Evolutionary conservation across 2,329 filamentous ascomycete species (phyloP).

Genomic region (Diatrype stigma): DNA sequence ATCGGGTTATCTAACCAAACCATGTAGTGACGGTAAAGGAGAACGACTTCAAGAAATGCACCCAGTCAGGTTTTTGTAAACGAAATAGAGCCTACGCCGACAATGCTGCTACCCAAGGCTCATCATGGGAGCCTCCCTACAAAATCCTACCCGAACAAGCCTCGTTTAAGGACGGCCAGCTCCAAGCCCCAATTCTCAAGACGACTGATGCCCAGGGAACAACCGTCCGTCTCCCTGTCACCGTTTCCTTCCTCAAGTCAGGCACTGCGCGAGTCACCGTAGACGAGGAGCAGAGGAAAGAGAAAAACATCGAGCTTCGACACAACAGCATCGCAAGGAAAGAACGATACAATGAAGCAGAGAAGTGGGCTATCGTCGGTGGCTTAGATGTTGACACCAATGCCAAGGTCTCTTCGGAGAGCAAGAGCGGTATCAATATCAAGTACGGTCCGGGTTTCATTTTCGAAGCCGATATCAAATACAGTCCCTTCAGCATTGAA

Average conservation of each 20-base stretch:
- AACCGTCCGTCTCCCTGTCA: slow-evolving; percentile 75
- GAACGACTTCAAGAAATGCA: slow-evolving; percentile 94
- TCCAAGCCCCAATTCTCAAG: slow-evolving; percentile 81
- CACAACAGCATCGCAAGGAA: slow-evolving; percentile 82
- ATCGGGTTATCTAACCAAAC: slow-evolving; percentile 4
- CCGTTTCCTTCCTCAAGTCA: slow-evolving; percentile 82
- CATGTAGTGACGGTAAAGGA: slow-evolving; percentile 77
- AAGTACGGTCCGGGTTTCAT: slow-evolving; percentile 72
- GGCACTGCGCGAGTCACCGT: slow-evolving; percentile 82
- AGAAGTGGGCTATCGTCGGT: slow-evolving; percentile 81
- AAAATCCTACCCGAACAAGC: slow-evolving; percentile 67
- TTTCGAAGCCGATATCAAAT: slow-evolving; percentile 79
- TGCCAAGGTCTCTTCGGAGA: slow-evolving; percentile 63
- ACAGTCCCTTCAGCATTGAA: slow-evolving; percentile 78
- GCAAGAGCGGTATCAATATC: slow-evolving; percentile 66
- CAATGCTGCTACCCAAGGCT: slow-evolving; percentile 58
- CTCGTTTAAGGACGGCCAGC: slow-evolving; percentile 71
- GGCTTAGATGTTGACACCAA: slow-evolving; percentile 69
- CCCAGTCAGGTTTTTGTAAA: slow-evolving; percentile 95
- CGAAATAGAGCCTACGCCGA: slow-evolving; percentile 91
- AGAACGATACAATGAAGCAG: slow-evolving; percentile 90
- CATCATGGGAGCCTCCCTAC: slow-evolving; percentile 78
- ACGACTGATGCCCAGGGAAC: slow-evolving; percentile 61
- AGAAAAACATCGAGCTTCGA: slow-evolving; percentile 82
- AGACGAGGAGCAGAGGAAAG: slow-evolving; percentile 86